Base-by-base conservation (phyloP, 1,284 basidiomycete genomes). In the Ceratobasidium sp. region DNA sequence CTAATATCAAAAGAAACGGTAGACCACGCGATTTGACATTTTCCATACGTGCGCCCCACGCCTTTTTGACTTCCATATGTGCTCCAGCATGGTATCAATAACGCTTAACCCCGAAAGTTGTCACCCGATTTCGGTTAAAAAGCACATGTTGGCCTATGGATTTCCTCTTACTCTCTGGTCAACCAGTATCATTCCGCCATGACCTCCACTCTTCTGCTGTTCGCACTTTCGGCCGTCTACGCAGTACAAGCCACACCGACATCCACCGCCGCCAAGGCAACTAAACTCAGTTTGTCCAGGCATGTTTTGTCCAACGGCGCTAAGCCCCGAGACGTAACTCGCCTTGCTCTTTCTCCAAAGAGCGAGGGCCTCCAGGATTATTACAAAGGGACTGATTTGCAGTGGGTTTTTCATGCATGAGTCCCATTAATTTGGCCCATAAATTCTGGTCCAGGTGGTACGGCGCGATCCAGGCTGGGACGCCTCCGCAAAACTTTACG, bases 351-450 rank as follows among this genome's bases (percentile, higher is more conserved):
- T 56, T 80, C 84, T 48, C 85, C 87, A 15, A 79, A 83, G 20
- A 85, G 84, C 48, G 83, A 88, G 48, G 87, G 87, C 62, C 82
- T 90, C n/a, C 84, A 84, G 23, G 42, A 73, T 50, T 73, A 73
- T 38, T 73, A 61, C 56, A 73, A 62, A 17, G 70, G 70, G 4
- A 73, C 70, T 2, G 70, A 73, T 28, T 57, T 73, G 10, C 70
- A 73, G 70, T 73, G 23, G 48, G 57, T 26, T 59, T n/a, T 23
- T 33, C 4, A n/a, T n/a, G n/a, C n/a, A n/a, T n/a, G n/a, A n/a
- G n/a, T n/a, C n/a, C n/a, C n/a, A n/a, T n/a, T n/a, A n/a, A n/a
- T n/a, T n/a, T n/a, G n/a, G n/a, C n/a, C n/a, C n/a, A n/a, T n/a
- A n/a, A n/a, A n/a, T n/a, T n/a, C n/a, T n/a, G n/a, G n/a, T 15